A percentile compares a stretch with the other conserved stretches of the same genome.
Conservation (phyloP, 176 grass and related monocot genomes). For the Lolium multiflorum region DNA sequence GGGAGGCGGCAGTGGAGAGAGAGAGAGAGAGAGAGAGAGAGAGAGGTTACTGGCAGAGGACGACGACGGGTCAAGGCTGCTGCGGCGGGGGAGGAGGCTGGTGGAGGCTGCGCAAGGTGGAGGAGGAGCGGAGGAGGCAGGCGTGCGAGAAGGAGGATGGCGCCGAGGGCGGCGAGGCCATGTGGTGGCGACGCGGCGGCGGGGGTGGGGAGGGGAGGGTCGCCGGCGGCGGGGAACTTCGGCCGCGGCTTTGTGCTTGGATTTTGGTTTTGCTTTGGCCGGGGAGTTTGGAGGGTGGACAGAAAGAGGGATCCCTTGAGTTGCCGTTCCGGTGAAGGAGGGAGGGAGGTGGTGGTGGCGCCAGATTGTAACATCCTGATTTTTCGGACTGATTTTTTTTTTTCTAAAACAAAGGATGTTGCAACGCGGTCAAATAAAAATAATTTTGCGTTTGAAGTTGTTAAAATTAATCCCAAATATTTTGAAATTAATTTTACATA, state of each 20-base stretch:
- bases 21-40: background rate
- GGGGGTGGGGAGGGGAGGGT: background rate
- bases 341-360: too few species aligned
- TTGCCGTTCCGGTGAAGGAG: too few species aligned
- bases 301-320: too few species aligned
- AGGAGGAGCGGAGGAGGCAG: constrained; percentile 19
- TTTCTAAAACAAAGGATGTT: too few species aligned
- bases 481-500: too few species aligned
- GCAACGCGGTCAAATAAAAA: too few species aligned
- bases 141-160: background rate
- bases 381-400: too few species aligned
- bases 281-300: constrained; percentile 21
- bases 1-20: background rate
- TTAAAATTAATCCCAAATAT: too few species aligned
- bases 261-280: constrained; percentile 2
- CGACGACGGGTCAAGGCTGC: background rate
- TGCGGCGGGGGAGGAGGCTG: constrained; percentile 30
- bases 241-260: background rate
- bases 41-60: background rate
- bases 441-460: too few species aligned
- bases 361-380: too few species aligned
- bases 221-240: constrained; percentile 13
- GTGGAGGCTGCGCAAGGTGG: background rate
- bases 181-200: background rate
- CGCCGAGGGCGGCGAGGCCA: constrained; percentile 29